phyloP scores from a whole-genome alignment of 495 filamentous ascomycete species.

The Haplographium delicatum region DNA sequence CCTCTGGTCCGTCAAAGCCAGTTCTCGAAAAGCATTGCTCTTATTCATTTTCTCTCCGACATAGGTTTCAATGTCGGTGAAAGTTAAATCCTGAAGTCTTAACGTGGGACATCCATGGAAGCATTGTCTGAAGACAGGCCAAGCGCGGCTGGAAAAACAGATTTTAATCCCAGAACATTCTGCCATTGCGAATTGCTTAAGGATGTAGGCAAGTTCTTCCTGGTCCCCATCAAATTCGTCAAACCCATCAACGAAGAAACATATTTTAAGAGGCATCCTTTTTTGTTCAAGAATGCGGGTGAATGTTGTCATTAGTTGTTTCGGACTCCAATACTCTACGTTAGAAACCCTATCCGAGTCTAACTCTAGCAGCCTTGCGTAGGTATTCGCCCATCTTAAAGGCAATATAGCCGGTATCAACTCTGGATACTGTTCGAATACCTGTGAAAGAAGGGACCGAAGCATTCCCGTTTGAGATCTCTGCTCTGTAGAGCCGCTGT shows the following conservation, averaged over 20 bases:
- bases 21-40: slow-evolving; percentile 10
- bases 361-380: background rate
- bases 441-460: slow-evolving; percentile 33
- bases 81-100: slow-evolving; percentile 26
- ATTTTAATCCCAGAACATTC: slow-evolving; percentile 28
- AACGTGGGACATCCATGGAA: slow-evolving; percentile 28
- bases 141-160: slow-evolving; percentile 35
- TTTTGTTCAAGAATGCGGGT: background rate
- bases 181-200: slow-evolving; percentile 18
- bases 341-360: background rate
- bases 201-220: slow-evolving; percentile 21
- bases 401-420: slow-evolving; percentile 8
- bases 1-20: background rate
- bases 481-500: slow-evolving; percentile 34
- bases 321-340: background rate
- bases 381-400: background rate
- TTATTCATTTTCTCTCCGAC: slow-evolving; percentile 14
- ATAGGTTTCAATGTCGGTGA: slow-evolving; percentile 25
- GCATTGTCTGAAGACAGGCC: slow-evolving; percentile 37
- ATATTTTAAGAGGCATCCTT: slow-evolving; percentile 13
- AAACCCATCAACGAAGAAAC: slow-evolving; percentile 33
- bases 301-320: background rate
- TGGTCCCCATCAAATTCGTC: slow-evolving; percentile 34
- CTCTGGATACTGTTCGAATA: slow-evolving; percentile 24
- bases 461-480: slow-evolving; percentile 38